Evolutionary conservation across 768 basidiomycete species (phyloP).

Genomic region (Auriscalpium orientale): DNA sequence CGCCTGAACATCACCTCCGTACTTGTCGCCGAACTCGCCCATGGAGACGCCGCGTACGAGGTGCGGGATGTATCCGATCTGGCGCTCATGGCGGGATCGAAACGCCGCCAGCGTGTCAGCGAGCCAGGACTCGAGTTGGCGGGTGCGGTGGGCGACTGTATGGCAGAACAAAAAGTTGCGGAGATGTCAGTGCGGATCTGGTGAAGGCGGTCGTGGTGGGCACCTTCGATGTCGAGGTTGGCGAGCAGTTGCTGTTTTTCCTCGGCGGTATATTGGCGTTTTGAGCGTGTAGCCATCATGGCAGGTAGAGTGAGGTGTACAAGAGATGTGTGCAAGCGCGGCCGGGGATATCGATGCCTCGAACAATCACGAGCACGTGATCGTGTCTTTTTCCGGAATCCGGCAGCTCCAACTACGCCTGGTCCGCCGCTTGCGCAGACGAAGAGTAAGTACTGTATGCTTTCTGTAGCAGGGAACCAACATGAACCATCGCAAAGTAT

Average conservation of each 20-base stretch:
- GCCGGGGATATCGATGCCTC: too few relatives aligned
- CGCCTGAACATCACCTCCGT: constrained; percentile 67
- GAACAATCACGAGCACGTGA: too few relatives aligned
- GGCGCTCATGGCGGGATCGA: constrained; percentile 65
- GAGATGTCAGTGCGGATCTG: too few relatives aligned
- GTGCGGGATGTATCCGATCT: constrained; percentile 67
- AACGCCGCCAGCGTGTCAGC: constrained; percentile 68
- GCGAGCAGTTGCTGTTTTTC: constrained; percentile 70
- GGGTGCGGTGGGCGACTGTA: constrained; percentile 64
- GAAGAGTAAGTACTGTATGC: too few relatives aligned
- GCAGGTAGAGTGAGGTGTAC: too few relatives aligned
- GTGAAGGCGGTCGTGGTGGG: constrained; percentile 5
- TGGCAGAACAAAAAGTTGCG: too few relatives aligned
- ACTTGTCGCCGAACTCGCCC: constrained; percentile 73
- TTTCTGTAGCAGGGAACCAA: too few relatives aligned
- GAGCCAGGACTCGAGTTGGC: constrained; percentile 72
- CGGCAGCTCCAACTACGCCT: too few relatives aligned
- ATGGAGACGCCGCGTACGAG: constrained; percentile 65
- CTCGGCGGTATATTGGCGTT: constrained; percentile 42
- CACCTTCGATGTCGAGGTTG: constrained; percentile 79
- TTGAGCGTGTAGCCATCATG: neutral
- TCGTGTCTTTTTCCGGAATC: too few relatives aligned
- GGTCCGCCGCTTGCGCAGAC: too few relatives aligned
- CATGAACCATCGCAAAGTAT: too few relatives aligned
- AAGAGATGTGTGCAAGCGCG: too few relatives aligned